phyloP scores from a whole-genome alignment of 2,329 filamentous ascomycete species.

The Sporothrix dimorphospora region DNA sequence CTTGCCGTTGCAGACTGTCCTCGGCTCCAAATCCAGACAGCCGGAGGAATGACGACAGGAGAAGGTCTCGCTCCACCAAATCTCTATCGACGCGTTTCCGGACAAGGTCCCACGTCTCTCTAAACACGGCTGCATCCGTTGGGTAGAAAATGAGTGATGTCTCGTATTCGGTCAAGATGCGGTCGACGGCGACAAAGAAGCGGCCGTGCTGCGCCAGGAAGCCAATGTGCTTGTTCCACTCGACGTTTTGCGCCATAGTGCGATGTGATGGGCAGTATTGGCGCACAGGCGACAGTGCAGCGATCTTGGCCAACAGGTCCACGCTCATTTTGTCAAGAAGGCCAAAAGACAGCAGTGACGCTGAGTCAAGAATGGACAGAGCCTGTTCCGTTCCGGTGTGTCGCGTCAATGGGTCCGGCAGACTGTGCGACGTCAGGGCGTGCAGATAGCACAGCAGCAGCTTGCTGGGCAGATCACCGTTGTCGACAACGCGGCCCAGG shows the following conservation, averaged over 20 bases:
- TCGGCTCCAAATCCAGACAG: slow-evolving; percentile 40
- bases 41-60: slow-evolving; percentile 48
- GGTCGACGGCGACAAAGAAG: slow-evolving; percentile 44
- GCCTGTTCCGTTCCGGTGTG: slow-evolving; percentile 60
- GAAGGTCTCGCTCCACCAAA: slow-evolving; percentile 34
- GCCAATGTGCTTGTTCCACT: slow-evolving; percentile 47
- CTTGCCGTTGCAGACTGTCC: slow-evolving; percentile 17
- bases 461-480: slow-evolving; percentile 55
- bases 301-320: slow-evolving; percentile 44
- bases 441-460: slow-evolving; percentile 57
- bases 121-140: background rate
- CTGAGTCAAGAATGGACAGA: slow-evolving; percentile 52
- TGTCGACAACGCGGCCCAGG: slow-evolving; percentile 55
- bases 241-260: slow-evolving; percentile 51
- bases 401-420: slow-evolving; percentile 53
- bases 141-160: slow-evolving; percentile 40
- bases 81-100: background rate
- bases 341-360: slow-evolving; percentile 53
- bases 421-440: slow-evolving; percentile 55
- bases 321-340: slow-evolving; percentile 44
- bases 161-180: slow-evolving; percentile 43
- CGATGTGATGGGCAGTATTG: slow-evolving; percentile 50
- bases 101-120: slow-evolving; percentile 13
- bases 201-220: slow-evolving; percentile 50
- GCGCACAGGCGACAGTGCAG: slow-evolving; percentile 47